Base-by-base conservation (phyloP, 2,329 filamentous ascomycete species). In the Chrysoporthe puriensis region DNA sequence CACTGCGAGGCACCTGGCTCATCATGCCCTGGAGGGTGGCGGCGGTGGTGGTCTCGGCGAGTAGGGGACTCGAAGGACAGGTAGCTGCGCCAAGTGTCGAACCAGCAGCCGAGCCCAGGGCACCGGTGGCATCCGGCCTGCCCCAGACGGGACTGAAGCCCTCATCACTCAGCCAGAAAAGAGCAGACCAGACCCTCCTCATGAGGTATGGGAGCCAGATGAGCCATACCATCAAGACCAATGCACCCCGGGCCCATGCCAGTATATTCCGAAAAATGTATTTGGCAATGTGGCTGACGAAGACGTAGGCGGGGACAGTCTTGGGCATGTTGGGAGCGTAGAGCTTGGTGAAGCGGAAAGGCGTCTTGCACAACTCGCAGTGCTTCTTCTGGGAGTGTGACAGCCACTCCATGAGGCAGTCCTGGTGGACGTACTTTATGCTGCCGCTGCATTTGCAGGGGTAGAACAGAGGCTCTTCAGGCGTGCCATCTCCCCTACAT, bases 311-410 rank as follows among this genome's bases (percentile, higher is more conserved):
- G 0, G 96, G 96, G 16, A 99, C 85, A 14, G 87, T 88, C 70
- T 88, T 87, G 1, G 96, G 96, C 96, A 99, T 99, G 76, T 94
- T 88, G 4, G 94, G 93, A 70, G 94, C 90, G 82, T 99, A 99
- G 50, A 99, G 87, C 80, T 99, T 99, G 64, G 96, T 99, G 83
- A 99, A 99, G 69, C 94, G 92, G 77, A 98, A 99, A 0, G 94
- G 90, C 2, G 96, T 99, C 83, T 99, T 99, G 88, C 96, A 99
- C 46, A 99, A 89, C 82, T 99, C 96, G 84, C 96, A 99, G 83
- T 99, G 92, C 79, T 98, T 98, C 87, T 99, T 99, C 78, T 99
- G 94, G 1, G 96, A 98, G 79, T 99, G 96, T 62, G 94, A 95
- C 32, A 99, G 85, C 96, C 96, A 99, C 80, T 98, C 94, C 91